Evolutionary conservation across 2,329 filamentous ascomycete genomes (phyloP), one percentile per base, ranked within the genome.

Genomic region (Fusarium cyanostomum): DNA sequence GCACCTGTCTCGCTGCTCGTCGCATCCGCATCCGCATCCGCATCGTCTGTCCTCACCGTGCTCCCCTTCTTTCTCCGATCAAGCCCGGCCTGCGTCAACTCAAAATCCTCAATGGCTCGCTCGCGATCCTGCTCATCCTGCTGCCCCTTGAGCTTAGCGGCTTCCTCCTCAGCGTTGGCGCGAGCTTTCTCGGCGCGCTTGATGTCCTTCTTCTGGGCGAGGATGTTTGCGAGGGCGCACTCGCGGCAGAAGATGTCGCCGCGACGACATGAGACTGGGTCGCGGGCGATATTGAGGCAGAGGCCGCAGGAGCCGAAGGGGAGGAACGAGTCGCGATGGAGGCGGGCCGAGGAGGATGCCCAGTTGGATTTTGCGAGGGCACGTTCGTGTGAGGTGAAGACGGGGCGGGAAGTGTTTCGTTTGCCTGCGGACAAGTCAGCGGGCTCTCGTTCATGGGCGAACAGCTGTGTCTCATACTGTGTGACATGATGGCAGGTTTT

Each of bases 241-340:
- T 98, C 95, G 68, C 92, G 89, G 76, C 94, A 99, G 80, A 98
- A 98, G 12, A 99, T 83, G 76, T 98, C 94, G 60, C 94, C 94
- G 64, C 89, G 86, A 3, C 85, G 81, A 76, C 94, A 98, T 18
- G 92, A 88, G 31, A 97, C 92, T 1, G 95, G 94, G 42, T 92
- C 87, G 27, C 89, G 86, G 16, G 94, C 91, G 8, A 89, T 86
- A 58, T 93, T 86, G 13, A 98, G 88, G 73, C 94, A 99, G 26
- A 99, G 84, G 51, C 89, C 87, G 80, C 94, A 99, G 18, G 90
- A 92, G 51, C 90, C 92, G 75, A 98, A 97, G 6, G 92, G 89
- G 10, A 98, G 87, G 77, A 97, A 98, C 53, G 92, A 95, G 74
- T 98, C 95, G 72, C 94, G 90, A 18, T 86, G 89, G 30, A 98